Conservation (phyloP, 2,329 filamentous ascomycete genomes). For the Chlorencoelia australis region DNA sequence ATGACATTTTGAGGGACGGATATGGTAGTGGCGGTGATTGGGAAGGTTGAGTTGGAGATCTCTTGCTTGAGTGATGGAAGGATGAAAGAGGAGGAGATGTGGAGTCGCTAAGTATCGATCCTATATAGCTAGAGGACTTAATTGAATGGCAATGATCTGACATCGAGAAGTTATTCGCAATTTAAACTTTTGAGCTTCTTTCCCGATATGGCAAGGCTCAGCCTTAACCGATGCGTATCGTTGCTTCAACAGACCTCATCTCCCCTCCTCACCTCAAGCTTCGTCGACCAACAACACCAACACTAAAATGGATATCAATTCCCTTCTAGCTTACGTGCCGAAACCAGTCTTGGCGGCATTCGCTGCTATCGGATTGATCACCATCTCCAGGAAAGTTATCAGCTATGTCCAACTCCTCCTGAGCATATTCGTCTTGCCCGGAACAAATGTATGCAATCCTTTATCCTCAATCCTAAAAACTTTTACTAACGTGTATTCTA, state of each 20-base stretch:
- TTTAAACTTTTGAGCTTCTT: too few relatives aligned
- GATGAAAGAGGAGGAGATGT: too few relatives aligned
- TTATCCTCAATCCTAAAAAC: not conserved
- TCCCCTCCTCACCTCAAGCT: not conserved
- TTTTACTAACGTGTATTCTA: constrained; percentile 29
- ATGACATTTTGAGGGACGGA: constrained; percentile 9
- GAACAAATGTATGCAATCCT: constrained; percentile 40
- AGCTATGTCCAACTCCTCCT: constrained; percentile 52
- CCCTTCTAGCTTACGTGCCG: constrained; percentile 14
- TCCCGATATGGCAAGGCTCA: too few relatives aligned
- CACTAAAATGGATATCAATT: constrained; percentile 12
- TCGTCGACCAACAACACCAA: not conserved
- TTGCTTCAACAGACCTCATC: too few relatives aligned
- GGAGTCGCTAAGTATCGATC: too few relatives aligned
- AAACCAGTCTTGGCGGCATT: constrained; percentile 20
- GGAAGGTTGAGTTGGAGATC: not conserved
- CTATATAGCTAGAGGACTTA: too few relatives aligned
- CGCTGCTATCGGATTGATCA: constrained; percentile 47
- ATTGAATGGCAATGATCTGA: too few relatives aligned
- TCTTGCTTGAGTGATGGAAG: too few relatives aligned
- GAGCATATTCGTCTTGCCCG: constrained; percentile 58
- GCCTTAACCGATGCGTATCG: too few relatives aligned
- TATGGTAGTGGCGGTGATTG: too few relatives aligned
- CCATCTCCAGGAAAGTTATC: constrained; percentile 44
- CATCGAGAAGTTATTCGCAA: too few relatives aligned